Evolutionary conservation across 2,329 filamentous ascomycete genomes (phyloP), one percentile per base, ranked within the genome.

Genomic region (Fusarium bactridioides): DNA sequence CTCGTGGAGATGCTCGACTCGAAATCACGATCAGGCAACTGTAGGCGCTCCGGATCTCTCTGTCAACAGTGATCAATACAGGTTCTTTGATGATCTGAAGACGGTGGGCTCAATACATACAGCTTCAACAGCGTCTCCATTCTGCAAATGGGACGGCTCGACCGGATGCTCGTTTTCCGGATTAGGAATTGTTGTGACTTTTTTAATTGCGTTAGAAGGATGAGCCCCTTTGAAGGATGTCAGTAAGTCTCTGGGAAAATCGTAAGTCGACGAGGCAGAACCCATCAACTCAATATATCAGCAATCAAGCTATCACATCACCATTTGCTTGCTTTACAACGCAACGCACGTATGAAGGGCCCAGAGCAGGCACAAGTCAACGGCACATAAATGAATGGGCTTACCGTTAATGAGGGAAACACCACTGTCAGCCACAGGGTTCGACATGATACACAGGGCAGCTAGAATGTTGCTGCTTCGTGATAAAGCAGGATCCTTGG

Each of bases 111-210:
- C 43, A 29, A 29, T 31, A 67, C 70, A 43, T 74, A 73, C 71
- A 41, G 33, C 56, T 45, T 48, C 67, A 23, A 16, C 19, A 40
- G 44, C 33, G 41, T 68, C 56, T 31, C 64, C 44, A 23, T 55
- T 64, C 45, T 53, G 67, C 15, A 33, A 41, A 27, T 53, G 62
- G 53, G 67, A 47, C 70, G 67, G 59, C 47, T 57, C 41, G 57
- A 47, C 59, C 67, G 56, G 45, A 48, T 74, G 59, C 27, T 71
- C 56, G 40, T 43, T 62, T 37, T 71, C 67, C 27, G 70, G 65
- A 44, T 77, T 74, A 9, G 73, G 61, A 38, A 73, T 63, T 18
- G 69, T 73, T 27, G 69, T 70, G 50, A 75, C 73, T 54, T 78
- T 78, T 59, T 77, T 72, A 57, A 73, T 66, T 19, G 68, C 29